phyloP scores from a whole-genome alignment of 2,329 filamentous ascomycete species.

The Dothiorella sarmentorum region DNA sequence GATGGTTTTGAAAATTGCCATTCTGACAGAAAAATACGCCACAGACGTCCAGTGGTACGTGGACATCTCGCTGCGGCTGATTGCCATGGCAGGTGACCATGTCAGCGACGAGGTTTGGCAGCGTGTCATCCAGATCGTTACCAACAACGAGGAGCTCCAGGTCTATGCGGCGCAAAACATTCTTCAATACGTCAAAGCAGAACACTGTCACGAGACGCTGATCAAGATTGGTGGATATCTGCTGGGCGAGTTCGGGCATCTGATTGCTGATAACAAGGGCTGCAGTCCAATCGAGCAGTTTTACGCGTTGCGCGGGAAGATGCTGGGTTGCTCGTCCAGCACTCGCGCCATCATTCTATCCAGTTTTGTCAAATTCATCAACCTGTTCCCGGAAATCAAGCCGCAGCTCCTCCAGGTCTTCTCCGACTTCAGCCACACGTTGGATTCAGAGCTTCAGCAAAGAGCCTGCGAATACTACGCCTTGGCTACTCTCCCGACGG shows the following conservation, averaged over 20 bases:
- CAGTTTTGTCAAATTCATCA: slow-evolving; percentile 96
- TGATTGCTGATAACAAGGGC: slow-evolving; percentile 86
- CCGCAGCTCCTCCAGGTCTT: slow-evolving; percentile 90
- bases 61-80: slow-evolving; percentile 88
- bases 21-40: slow-evolving; percentile 96
- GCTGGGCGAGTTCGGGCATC: slow-evolving; percentile 91
- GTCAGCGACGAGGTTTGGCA: slow-evolving; percentile 99
- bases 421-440: slow-evolving; percentile 84
- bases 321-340: slow-evolving; percentile 80
- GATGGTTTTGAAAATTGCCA: slow-evolving; percentile 99
- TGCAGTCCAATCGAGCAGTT: slow-evolving; percentile 98
- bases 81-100: slow-evolving; percentile 95
- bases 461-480: slow-evolving; percentile 92
- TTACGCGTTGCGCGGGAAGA: slow-evolving; percentile 84
- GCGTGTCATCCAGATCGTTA: slow-evolving; percentile 96
- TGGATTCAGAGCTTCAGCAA: slow-evolving; percentile 94
- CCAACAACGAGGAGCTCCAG: slow-evolving; percentile 97
- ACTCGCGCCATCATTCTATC: slow-evolving; percentile 93
- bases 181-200: slow-evolving; percentile 84
- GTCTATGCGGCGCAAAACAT: slow-evolving; percentile 94
- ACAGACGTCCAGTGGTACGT: slow-evolving; percentile 99
- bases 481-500: slow-evolving; percentile 78
- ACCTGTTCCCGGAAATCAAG: slow-evolving; percentile 97
- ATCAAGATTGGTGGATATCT: slow-evolving; percentile 98
- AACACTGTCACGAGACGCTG: slow-evolving; percentile 92